Conservation (phyloP, 108 stramenopile genomes). For the Cyclotella baltica region DNA sequence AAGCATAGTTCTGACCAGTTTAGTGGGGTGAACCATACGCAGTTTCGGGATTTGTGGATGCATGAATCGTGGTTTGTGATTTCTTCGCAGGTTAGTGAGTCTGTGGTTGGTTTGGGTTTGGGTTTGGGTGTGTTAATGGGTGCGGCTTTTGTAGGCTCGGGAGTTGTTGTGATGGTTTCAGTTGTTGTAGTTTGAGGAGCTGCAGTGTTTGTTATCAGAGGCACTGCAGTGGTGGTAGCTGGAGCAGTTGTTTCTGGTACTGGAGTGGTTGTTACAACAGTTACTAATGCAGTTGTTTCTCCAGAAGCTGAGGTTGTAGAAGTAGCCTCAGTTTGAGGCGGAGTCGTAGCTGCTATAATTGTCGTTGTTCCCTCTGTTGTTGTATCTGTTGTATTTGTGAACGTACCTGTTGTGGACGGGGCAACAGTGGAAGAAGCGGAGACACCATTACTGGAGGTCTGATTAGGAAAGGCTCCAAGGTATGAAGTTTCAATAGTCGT, state of each 20-base stretch:
- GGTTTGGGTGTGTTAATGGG: neutral
- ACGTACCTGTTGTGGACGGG: neutral
- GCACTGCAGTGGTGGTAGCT: neutral
- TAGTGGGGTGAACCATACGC: conserved; percentile 4
- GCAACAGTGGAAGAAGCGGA: neutral
- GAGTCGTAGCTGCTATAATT: neutral
- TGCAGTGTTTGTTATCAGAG: neutral
- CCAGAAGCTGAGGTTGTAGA: neutral
- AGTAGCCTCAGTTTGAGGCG: neutral
- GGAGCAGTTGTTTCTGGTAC: neutral
- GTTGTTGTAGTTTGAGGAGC: neutral
- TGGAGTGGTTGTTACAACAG: neutral
- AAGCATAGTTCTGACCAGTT: conserved; percentile 1
- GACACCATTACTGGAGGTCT: too few species aligned
- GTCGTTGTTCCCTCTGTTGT: neutral
- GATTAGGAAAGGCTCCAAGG: too few species aligned
- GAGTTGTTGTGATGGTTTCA: neutral
- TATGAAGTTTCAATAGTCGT: too few species aligned
- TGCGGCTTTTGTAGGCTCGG: neutral
- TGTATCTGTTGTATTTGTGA: neutral
- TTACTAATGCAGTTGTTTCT: neutral
- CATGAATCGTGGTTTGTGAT: neutral
- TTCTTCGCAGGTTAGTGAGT: conserved; percentile 1
- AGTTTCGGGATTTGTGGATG: neutral
- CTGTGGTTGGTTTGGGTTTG: neutral